Evolutionary conservation across 1,139 yeast genomes (phyloP).

Genomic region (Kazachstania sp.): DNA sequence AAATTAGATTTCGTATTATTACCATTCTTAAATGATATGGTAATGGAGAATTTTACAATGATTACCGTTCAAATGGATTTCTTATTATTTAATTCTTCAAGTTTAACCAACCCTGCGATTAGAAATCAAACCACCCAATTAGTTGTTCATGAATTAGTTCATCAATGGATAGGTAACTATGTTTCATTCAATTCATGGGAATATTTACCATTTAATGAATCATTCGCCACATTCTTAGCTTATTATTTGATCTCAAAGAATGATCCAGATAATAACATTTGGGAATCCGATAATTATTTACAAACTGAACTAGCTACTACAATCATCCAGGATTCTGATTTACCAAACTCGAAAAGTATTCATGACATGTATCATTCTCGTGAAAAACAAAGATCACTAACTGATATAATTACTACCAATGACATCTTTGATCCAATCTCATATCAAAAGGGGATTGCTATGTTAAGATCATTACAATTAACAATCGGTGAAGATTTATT

Average conservation of each 20-base stretch:
- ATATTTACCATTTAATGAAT: slow-evolving; percentile 63
- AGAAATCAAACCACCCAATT: slow-evolving; percentile 42
- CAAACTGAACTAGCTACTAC: slow-evolving; percentile 34
- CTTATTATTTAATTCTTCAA: slow-evolving; percentile 35
- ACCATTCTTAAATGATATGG: slow-evolving; percentile 66
- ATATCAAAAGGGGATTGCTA: slow-evolving; percentile 57
- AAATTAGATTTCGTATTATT: slow-evolving; percentile 59
- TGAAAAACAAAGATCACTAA: background rate
- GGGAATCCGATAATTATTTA: slow-evolving; percentile 21
- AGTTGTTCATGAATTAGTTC: slow-evolving; percentile 62
- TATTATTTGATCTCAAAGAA: slow-evolving; percentile 35
- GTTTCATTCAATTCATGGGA: slow-evolving; percentile 61
- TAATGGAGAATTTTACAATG: slow-evolving; percentile 73
- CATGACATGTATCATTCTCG: slow-evolving; percentile 18
- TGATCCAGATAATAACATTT: slow-evolving; percentile 23
- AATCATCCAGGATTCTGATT: slow-evolving; percentile 36
- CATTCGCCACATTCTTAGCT: slow-evolving; percentile 66
- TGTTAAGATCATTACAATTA: slow-evolving; percentile 48
- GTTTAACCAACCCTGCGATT: slow-evolving; percentile 23
- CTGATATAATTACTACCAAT: slow-evolving; percentile 16
- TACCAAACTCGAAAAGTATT: slow-evolving; percentile 4
- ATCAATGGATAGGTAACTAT: slow-evolving; percentile 69
- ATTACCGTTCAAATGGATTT: slow-evolving; percentile 50
- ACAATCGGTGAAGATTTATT: slow-evolving; percentile 35
- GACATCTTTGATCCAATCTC: slow-evolving; percentile 47